Evolutionary conservation across 306 rosid genomes (phyloP).

Genomic region (Begonia fuchsioides): DNA sequence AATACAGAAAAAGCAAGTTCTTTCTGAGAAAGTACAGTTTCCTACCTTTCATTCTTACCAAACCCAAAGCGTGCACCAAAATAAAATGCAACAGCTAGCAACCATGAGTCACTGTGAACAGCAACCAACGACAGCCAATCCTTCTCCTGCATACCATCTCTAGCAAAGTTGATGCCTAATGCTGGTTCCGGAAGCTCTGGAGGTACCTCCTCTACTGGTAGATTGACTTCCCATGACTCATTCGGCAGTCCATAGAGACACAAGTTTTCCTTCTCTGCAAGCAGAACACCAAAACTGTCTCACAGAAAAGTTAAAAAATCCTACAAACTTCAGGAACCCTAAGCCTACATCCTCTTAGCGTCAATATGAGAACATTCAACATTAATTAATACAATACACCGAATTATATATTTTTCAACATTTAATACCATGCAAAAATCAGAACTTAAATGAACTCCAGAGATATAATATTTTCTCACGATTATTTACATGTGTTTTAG

Average conservation of each 20-base stretch:
- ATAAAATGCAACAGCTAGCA: slow-evolving; percentile 87
- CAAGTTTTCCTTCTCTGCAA: slow-evolving; percentile 87
- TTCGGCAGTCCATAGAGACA: slow-evolving; percentile 89
- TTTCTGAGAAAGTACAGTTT: slow-evolving; percentile 1
- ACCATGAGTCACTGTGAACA: slow-evolving; percentile 96
- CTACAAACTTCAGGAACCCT: no score
- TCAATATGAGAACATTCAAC: no score
- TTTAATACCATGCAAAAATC: no score
- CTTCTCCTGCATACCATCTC: slow-evolving; percentile 99
- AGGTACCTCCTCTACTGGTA: slow-evolving; percentile 99
- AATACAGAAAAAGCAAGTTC: not conserved
- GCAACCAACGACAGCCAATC: slow-evolving; percentile 97
- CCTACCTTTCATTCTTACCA: slow-evolving; percentile 95
- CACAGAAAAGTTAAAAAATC: slow-evolving; percentile 4
- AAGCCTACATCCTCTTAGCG: no score
- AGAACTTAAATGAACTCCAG: no score
- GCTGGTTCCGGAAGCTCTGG: slow-evolving; percentile 99
- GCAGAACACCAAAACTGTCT: slow-evolving; percentile 12
- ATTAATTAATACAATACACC: no score
- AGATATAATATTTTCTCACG: no score
- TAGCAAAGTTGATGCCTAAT: slow-evolving; percentile 88
- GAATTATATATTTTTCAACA: no score
- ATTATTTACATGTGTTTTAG: no score
- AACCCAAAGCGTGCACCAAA: slow-evolving; percentile 99
- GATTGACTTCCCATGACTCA: slow-evolving; percentile 95